Conservation (phyloP, 495 filamentous ascomycete species). For the Podospora fimiseda region DNA sequence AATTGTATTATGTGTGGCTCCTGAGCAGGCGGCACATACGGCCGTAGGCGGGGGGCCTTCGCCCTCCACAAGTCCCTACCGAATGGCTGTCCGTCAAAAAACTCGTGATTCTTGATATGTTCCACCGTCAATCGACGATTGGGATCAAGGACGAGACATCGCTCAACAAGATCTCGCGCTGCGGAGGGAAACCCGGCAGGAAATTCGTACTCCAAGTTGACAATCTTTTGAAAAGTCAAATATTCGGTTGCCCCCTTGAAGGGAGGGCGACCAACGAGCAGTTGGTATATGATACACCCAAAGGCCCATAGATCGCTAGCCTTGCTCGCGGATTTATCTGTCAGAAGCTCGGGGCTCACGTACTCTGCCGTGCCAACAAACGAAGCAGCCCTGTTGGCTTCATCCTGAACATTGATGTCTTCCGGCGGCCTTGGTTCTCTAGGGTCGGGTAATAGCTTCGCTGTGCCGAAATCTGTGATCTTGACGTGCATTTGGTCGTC, state of each 20-base stretch:
- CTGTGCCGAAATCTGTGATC: slow-evolving; percentile 98
- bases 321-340: slow-evolving; percentile 94
- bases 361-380: slow-evolving; percentile 99
- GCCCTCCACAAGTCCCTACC: slow-evolving; percentile 82
- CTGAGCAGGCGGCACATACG: slow-evolving; percentile 72
- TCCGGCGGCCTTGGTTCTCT: slow-evolving; percentile 48
- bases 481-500: slow-evolving; percentile 97
- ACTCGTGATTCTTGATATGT: slow-evolving; percentile 94
- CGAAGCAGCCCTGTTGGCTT: slow-evolving; percentile 70
- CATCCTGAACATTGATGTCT: slow-evolving; percentile 44
- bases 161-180: slow-evolving; percentile 86
- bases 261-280: slow-evolving; percentile 85
- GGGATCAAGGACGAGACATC: slow-evolving; percentile 87
- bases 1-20: slow-evolving; percentile 74
- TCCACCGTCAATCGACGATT: slow-evolving; percentile 83
- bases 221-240: slow-evolving; percentile 96
- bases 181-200: slow-evolving; percentile 82
- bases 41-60: slow-evolving; percentile 82
- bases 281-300: slow-evolving; percentile 98
- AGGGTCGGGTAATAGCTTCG: slow-evolving; percentile 76
- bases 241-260: slow-evolving; percentile 99
- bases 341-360: slow-evolving; percentile 92
- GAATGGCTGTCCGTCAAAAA: slow-evolving; percentile 88
- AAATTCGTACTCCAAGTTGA: slow-evolving; percentile 88
- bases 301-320: slow-evolving; percentile 98